Base-by-base conservation (phyloP, 192 early-diverging fungal species). In the Backusella sp. region DNA sequence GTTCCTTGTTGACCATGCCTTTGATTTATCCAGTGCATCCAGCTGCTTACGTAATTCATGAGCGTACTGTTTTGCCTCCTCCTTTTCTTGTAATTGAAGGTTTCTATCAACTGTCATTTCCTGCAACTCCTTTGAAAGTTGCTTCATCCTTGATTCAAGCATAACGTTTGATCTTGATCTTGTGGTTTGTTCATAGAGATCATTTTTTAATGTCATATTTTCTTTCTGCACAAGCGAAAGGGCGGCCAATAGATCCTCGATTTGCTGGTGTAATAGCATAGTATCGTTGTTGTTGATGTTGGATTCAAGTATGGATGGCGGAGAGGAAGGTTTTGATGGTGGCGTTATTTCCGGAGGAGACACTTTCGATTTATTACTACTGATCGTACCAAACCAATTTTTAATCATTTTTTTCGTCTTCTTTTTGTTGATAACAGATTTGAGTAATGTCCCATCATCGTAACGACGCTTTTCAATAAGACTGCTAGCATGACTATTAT, bases 361-460 rank as follows among this genome's bases (percentile, higher is more conserved):
- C 12, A 62, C 56, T 14, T 62, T 62, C n/a, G 56, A 62, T 62
- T 62, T 62, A 62, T 28, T 62, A 62, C 21, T 59, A 59, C 56
- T 62, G 9, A 62, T 62, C 9, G 56, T 28, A 62, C 56, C n/a
- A 28, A 62, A 62, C 56, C 56, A 62, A 62, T 62, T 62, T 62
- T 62, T 62, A 4, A 62, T 26, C 56, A 49, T 49, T 49, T 62
- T 62, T 28, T 62, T 62, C 0, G 56, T 28, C 56, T 62, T 62
- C 12, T 62, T 62, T n/a, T 28, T 62, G 26, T 9, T 62, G 21
- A 4, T 62, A 26, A 23, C 21, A 9, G 56, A 8, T 62, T 62
- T 62, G 3, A n/a, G 6, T n/a, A 49, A 49, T 19, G 12, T 12
- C 23, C 21, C n/a, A 21, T 23, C 26, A 62, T 28, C 56, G 12